Percentiles rank a stretch among this genome's conserved stretches.
These are phyloP conservation scores for Tubosaeta sp. DNA, from an alignment of 768 basidiomycete species.

Conservation along the genomic window DNA sequence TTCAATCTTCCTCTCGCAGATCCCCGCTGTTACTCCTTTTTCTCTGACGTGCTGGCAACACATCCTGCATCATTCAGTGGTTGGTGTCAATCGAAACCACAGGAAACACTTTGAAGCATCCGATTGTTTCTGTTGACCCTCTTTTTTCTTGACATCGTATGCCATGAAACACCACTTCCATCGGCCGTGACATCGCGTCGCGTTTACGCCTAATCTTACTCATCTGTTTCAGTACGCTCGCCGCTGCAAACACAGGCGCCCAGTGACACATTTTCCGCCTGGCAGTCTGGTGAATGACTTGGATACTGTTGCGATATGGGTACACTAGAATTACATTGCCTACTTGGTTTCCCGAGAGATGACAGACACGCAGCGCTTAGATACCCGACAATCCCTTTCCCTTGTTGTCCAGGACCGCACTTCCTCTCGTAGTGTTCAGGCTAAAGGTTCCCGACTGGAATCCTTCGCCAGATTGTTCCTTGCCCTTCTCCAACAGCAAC, in stretches of 20 bases:
- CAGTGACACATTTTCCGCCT: too few relatives aligned
- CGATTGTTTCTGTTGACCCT: neutral
- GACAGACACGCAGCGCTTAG: conserved; percentile 14
- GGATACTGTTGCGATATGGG: neutral
- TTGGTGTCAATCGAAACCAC: neutral
- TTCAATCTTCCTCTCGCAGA: neutral
- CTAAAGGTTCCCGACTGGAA: conserved; percentile 25
- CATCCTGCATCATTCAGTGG: neutral
- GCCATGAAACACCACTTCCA: neutral
- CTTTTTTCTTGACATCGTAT: neutral
- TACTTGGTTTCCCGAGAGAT: neutral
- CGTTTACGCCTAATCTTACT: neutral
- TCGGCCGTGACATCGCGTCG: neutral
- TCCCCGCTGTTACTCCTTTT: neutral
- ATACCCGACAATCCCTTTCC: conserved; percentile 37
- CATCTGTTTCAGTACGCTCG: too few relatives aligned
- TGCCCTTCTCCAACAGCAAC: conserved; percentile 61
- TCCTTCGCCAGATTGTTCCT: conserved; percentile 49
- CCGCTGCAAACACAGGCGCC: too few relatives aligned
- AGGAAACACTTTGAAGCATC: neutral
- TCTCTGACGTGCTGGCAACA: neutral
- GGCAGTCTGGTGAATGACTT: neutral
- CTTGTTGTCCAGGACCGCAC: conserved; percentile 35
- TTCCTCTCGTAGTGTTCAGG: conserved; percentile 30
- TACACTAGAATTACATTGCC: conserved; percentile 19